Conservation (phyloP, 768 basidiomycete genomes). For the Termitomyces sp. region DNA sequence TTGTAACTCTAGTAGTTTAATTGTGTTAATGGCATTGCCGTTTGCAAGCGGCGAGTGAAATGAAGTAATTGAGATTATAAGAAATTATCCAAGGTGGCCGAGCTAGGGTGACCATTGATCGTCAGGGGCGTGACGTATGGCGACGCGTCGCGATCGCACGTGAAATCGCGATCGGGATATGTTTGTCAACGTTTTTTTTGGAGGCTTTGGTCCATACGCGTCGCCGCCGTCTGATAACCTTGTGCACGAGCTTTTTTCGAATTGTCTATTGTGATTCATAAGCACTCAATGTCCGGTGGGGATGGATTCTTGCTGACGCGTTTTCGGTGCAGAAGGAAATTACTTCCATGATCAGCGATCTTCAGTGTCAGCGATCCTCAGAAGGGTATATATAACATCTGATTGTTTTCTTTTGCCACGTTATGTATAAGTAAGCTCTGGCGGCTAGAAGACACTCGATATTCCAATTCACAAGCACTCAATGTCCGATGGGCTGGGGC, state of each 20-base stretch:
- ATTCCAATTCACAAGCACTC: too few species aligned
- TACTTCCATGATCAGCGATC: neutral
- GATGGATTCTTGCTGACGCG: neutral
- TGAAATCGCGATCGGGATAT: slow-evolving; percentile 1
- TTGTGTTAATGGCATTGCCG: slow-evolving; percentile 6
- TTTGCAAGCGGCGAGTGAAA: neutral
- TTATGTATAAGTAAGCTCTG: too few species aligned
- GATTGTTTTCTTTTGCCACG: neutral
- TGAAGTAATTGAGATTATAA: neutral
- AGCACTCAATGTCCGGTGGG: neutral
- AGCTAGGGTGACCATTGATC: neutral
- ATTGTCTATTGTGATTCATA: too few species aligned
- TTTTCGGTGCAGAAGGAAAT: neutral
- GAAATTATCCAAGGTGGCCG: too few species aligned
- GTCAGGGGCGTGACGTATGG: neutral
- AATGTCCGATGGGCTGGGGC: too few species aligned
- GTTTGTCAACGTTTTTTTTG: neutral
- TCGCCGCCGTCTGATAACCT: too few species aligned
- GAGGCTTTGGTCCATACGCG: neutral
- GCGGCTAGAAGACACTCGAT: too few species aligned
- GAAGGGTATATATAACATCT: neutral
- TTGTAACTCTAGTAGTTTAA: slow-evolving; percentile 16
- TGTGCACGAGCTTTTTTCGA: neutral
- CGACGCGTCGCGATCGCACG: neutral
- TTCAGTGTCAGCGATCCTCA: neutral